Evolutionary conservation across 2,329 filamentous ascomycete species (phyloP).

Genomic region (Diaporthe eres): DNA sequence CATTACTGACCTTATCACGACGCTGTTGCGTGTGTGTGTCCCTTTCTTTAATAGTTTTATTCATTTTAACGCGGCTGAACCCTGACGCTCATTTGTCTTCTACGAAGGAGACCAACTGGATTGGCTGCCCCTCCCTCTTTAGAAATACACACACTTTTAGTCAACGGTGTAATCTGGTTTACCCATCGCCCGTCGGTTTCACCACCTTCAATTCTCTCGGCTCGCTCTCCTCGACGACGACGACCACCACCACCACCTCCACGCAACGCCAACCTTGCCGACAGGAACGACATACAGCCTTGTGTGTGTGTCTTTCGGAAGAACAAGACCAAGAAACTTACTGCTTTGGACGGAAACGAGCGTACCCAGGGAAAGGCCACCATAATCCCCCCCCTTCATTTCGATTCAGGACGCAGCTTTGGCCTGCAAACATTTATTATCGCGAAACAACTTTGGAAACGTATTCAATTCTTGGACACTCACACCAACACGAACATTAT

Average conservation of each 20-base stretch:
- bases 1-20: slow-evolving; percentile 41
- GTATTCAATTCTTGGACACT: slow-evolving; percentile 54
- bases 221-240: neutral
- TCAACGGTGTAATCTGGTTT: slow-evolving; percentile 55
- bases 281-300: neutral
- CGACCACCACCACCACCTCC: neutral
- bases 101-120: slow-evolving; percentile 62
- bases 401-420: slow-evolving; percentile 61
- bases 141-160: slow-evolving; percentile 50
- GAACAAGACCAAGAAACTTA: neutral
- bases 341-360: slow-evolving; percentile 2
- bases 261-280: neutral
- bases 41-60: slow-evolving; percentile 48
- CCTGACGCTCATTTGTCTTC: slow-evolving; percentile 57
- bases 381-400: slow-evolving; percentile 43
- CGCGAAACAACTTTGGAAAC: slow-evolving; percentile 46
- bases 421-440: slow-evolving; percentile 52
- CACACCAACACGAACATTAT: slow-evolving; percentile 42
- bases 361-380: slow-evolving; percentile 9
- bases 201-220: slow-evolving; percentile 33
- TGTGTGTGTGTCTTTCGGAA: neutral
- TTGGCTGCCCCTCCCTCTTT: slow-evolving; percentile 72
- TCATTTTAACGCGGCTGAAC: slow-evolving; percentile 56
- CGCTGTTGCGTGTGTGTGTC: slow-evolving; percentile 51
- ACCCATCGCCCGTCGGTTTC: slow-evolving; percentile 45